Conservation (phyloP, 2,329 filamentous ascomycete species). For the Hortaea werneckii region DNA sequence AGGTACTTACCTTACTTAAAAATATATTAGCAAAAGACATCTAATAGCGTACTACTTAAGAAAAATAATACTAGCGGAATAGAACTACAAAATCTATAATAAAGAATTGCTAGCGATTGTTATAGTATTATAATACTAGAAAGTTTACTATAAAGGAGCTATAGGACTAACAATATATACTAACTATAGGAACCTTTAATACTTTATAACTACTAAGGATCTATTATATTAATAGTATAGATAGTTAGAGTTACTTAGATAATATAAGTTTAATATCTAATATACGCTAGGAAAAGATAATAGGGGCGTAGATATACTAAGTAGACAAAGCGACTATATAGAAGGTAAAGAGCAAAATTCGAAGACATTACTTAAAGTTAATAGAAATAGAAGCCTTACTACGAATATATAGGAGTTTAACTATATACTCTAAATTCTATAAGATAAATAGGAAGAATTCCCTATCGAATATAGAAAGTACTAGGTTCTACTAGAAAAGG, state of each 20-base stretch:
- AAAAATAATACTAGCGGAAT: conserved; percentile 16
- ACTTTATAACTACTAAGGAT: conserved; percentile 22
- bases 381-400: not conserved
- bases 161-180: conserved; percentile 12
- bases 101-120: conserved; percentile 28
- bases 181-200: conserved; percentile 21
- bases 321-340: conserved; percentile 1
- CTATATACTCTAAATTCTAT: not conserved
- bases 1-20: conserved; percentile 2
- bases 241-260: not conserved
- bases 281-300: conserved; percentile 1
- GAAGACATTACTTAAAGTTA: not conserved
- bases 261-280: conserved; percentile 1
- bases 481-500: conserved; percentile 3
- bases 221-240: conserved; percentile 12
- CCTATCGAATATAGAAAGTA: conserved; percentile 4
- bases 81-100: conserved; percentile 28
- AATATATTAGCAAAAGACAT: conserved; percentile 1
- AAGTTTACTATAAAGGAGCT: not conserved
- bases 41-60: conserved; percentile 16
- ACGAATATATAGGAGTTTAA: conserved; percentile 1
- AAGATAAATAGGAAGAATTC: conserved; percentile 5
- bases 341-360: not conserved
- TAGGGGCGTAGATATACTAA: not conserved
- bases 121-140: conserved; percentile 15